Conservation (phyloP, 2,329 filamentous ascomycete genomes). For the Neophaeococcomyces mojaviensis region DNA sequence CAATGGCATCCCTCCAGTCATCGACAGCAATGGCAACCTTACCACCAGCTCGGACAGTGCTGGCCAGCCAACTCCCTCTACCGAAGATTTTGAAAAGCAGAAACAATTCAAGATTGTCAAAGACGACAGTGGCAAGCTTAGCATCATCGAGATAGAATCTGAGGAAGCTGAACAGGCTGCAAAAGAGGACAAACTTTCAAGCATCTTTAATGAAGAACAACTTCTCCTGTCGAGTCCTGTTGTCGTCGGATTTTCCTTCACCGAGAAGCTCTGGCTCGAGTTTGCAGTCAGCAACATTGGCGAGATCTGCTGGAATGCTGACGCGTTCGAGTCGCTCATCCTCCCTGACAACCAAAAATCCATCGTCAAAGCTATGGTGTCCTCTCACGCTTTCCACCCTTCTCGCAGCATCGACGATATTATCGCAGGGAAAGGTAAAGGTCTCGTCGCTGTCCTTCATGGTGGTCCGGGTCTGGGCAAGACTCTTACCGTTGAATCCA, state of each 20-base stretch:
- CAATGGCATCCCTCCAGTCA: slow-evolving; percentile 6
- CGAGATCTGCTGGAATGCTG: slow-evolving; percentile 77
- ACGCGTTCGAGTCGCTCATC: slow-evolving; percentile 75
- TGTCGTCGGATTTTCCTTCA: slow-evolving; percentile 79
- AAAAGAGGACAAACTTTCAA: slow-evolving; percentile 48
- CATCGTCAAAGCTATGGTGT: slow-evolving; percentile 72
- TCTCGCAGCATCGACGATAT: slow-evolving; percentile 76
- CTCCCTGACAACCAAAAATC: slow-evolving; percentile 56
- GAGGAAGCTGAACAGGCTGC: slow-evolving; percentile 50
- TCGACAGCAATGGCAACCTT: slow-evolving; percentile 27
- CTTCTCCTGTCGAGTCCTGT: slow-evolving; percentile 76
- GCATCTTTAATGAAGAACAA: slow-evolving; percentile 71
- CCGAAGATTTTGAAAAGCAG: slow-evolving; percentile 31
- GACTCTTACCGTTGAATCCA: slow-evolving; percentile 78
- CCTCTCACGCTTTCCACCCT: slow-evolving; percentile 74
- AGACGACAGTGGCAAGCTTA: slow-evolving; percentile 45
- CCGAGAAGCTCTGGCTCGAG: slow-evolving; percentile 84
- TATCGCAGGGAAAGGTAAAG: slow-evolving; percentile 77
- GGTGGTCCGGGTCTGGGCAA: slow-evolving; percentile 83
- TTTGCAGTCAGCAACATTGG: slow-evolving; percentile 69
- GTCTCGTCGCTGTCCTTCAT: slow-evolving; percentile 73
- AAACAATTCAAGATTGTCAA: slow-evolving; percentile 49
- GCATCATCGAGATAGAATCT: slow-evolving; percentile 48
- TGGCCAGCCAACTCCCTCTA: slow-evolving; percentile 24
- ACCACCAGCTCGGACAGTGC: slow-evolving; percentile 12